Base-by-base conservation (phyloP, 2,329 filamentous ascomycete species). In the Hymenoscyphus albidus region DNA sequence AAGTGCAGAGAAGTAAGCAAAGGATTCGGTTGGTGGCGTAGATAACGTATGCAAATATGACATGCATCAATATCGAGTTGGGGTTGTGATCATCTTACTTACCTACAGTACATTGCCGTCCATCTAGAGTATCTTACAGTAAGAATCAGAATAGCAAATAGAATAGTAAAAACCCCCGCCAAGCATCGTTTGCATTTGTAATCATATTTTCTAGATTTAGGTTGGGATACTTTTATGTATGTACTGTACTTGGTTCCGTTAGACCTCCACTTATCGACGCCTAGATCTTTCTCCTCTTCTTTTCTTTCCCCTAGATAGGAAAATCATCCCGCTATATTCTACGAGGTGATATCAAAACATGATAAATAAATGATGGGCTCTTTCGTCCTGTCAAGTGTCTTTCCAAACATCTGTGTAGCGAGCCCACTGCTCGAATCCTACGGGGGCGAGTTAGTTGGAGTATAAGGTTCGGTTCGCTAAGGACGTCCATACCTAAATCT, bases 381-480 rank as follows among this genome's bases (percentile, higher is more conserved):
- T 35, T 5, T 1, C 9, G 18, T 27, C 10, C 13, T 44, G 13
- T 54, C 48, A 54, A 54, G 48, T 54, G 18, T 79, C 75, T 64
- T 78, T 79, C 83, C 83, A 87, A 18, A 83, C 75, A 62, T 86
- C 83, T 73, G 76, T 79, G 71, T 87, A 87, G 68, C 76, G 77
- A 58, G 84, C 83, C 85, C 84, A 87, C 74, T 82, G 83, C 65
- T 78, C 78, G 69, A 86, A 87, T 13, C 85, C 85, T 87, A 7
- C 3, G 6, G 35, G 22, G 12, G 5, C 44, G 69, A 57, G 70
- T 69, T 40, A 48, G 32, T 48, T 35, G 2, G 54, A 16, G 13
- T 35, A 4, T 9, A 16, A 44, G 9, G 9, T 64, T 44, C 7
- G 55, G 5, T 57, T 38, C 12, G 42, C 1, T 5, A 18, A 31